Evolutionary conservation across 1,284 basidiomycete species (phyloP), one percentile per base, ranked within the genome.

Genomic region (Schizopora paradoxa): DNA sequence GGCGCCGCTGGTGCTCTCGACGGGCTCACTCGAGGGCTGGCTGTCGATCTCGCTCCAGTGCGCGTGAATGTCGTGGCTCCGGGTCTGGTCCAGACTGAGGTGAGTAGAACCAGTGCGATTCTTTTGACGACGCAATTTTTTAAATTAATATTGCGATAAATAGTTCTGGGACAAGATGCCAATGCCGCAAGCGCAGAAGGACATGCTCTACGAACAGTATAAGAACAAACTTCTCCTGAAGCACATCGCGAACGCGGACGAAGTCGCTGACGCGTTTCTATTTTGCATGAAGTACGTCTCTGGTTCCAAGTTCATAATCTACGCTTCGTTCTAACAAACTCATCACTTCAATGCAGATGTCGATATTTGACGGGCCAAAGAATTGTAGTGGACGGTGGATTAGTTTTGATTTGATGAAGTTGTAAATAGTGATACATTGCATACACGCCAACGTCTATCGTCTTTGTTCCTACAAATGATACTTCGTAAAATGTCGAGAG

Each of bases 281-380:
- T 56, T 54, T 36, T 41, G 49, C 5, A 56, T 56, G 54, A 56
- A 56, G 54, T 56, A 25, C 43, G 52, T 25, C 13, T n/a, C 10
- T 3, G 16, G 7, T 19, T 39, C 5, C 28, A 31, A 10, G 28
- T 16, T 5, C 31, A 10, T 3, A 32, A 18, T 1, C 26, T 7
- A 18, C n/a, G n/a, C 31, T n/a, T 5, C 16, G 32, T 33, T 16
- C 16, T 21, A n/a, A 18, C 18, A 8, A 18, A 19, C 4, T 33
- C 13, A 32, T 10, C n/a, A 8, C 8, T 25, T 21, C 6, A 19
- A 23, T 23, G 6, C 18, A 54, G 52, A 45, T 54, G 52, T 36
- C 37, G 29, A n/a, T 52, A 49, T 34, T 50, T 55, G 19, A 54
- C 54, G 2, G 54, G 54, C 13, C 43, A 55, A 40, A 43, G 42